Evolutionary conservation across 768 basidiomycete species (phyloP), one percentile per base, ranked within the genome.

Genomic region (Wakefieldia striispora): DNA sequence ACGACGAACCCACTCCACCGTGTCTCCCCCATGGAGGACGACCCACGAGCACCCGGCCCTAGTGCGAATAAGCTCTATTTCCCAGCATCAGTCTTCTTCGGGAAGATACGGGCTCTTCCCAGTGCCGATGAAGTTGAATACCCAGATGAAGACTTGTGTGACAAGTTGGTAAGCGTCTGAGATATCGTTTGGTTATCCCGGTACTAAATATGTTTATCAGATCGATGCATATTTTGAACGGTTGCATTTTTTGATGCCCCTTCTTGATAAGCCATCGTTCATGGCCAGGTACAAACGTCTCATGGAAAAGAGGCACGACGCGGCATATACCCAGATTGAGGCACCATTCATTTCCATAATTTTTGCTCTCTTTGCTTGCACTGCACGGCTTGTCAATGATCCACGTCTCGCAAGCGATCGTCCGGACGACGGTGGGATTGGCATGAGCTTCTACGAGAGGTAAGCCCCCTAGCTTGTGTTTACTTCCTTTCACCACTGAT

Each of bases 351-450:
- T 90, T 16, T 82, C 89, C 12, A 78, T 92, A 29, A 70, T 93
- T 33, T 95, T 94, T 61, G 84, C 90, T n/a, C 77, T 94, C 23
- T 95, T 94, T 63, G 89, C 93, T n/a, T 87, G 90, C 55, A 82
- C 90, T 6, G 88, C 91, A 23, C 80, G 83, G 57, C 76, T 92
- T 34, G 79, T 93, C 14, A 79, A 86, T 43, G 91, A 92, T 64
- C 72, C 80, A 20, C 83, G 90, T 43, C 67, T 91, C 42, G 73
- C 71, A 45, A 78, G 75, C 29, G 81, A 82, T 46, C 76, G 76
- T 36, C 69, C 71, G 16, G 88, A 88, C 55, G 87, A 88, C 52
- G 90, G 86, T 40, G 91, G 90, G 17, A 86, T 91, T 80, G 91
- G 88, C 24, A 89, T 91, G 90, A 75, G 88, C 14, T 93, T 83